Conservation (phyloP, 805 yeast genomes). For the Teunomyces aglyptinius region DNA sequence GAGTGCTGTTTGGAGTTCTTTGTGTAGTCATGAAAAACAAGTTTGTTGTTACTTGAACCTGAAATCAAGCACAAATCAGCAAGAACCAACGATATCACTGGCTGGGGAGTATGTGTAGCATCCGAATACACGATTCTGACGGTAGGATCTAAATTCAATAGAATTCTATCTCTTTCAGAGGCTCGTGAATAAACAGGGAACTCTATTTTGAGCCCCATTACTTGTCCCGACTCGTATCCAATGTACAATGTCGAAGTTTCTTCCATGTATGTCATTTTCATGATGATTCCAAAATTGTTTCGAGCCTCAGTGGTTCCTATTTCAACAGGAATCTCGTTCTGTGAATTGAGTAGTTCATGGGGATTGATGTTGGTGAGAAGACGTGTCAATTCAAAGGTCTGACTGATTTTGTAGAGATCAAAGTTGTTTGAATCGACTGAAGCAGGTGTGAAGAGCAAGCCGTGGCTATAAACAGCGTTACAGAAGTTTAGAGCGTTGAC, state of each 20-base stretch:
- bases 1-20: neutral
- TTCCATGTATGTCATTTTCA: conserved; percentile 49
- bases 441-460: conserved; percentile 55
- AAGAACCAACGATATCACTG: conserved; percentile 45
- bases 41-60: conserved; percentile 49
- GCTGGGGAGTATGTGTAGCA: conserved; percentile 50
- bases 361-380: conserved; percentile 14
- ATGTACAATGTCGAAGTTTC: conserved; percentile 32
- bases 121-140: conserved; percentile 19
- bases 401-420: conserved; percentile 52
- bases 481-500: conserved; percentile 75
- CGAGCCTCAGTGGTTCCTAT: conserved; percentile 16
- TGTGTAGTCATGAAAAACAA: conserved; percentile 26
- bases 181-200: neutral
- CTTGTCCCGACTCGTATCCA: conserved; percentile 77
- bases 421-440: conserved; percentile 60
- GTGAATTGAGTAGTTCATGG: conserved; percentile 31
- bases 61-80: conserved; percentile 31
- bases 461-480: conserved; percentile 47
- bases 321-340: conserved; percentile 14
- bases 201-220: conserved; percentile 26
- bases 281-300: conserved; percentile 61
- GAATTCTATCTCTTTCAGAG: conserved; percentile 5
- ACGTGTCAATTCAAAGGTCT: conserved; percentile 4
- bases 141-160: conserved; percentile 26